phyloP scores from a whole-genome alignment of 441 rosid genomes.

The Mallotus repandus region DNA sequence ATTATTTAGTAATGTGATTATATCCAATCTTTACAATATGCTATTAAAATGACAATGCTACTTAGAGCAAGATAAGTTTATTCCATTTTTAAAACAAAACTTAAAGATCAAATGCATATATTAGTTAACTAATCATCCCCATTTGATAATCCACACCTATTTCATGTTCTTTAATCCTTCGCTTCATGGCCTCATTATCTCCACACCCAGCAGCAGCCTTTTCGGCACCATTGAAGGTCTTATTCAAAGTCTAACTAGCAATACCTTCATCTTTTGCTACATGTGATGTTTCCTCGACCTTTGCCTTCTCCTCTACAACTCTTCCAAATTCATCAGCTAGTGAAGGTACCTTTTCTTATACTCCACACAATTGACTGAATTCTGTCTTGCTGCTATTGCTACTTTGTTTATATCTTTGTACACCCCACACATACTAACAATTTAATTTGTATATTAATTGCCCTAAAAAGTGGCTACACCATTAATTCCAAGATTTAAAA shows the following conservation, averaged over 20 bases:
- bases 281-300: not conserved
- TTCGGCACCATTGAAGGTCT: conserved; percentile 2
- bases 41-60: too few species aligned
- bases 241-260: conserved; percentile 19
- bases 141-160: conserved; percentile 14
- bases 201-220: conserved; percentile 14
- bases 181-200: not conserved
- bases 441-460: too few species aligned
- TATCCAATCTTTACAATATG: too few species aligned
- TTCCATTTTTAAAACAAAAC: not conserved
- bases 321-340: conserved; percentile 29
- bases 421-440: too few species aligned
- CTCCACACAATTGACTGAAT: not conserved
- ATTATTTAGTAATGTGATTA: too few species aligned
- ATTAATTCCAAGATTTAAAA: too few species aligned
- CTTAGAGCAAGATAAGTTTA: too few species aligned
- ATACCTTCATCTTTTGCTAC: conserved; percentile 8
- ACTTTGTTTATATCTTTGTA: too few species aligned
- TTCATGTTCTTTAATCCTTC: conserved; percentile 15
- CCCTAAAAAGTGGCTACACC: too few species aligned
- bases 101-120: not conserved
- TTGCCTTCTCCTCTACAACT: conserved; percentile 30
- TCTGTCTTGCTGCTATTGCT: too few species aligned
- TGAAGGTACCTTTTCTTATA: conserved; percentile 30
- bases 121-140: not conserved